Conservation (phyloP, 2,329 filamentous ascomycete genomes). For the Acarospora socialis region DNA sequence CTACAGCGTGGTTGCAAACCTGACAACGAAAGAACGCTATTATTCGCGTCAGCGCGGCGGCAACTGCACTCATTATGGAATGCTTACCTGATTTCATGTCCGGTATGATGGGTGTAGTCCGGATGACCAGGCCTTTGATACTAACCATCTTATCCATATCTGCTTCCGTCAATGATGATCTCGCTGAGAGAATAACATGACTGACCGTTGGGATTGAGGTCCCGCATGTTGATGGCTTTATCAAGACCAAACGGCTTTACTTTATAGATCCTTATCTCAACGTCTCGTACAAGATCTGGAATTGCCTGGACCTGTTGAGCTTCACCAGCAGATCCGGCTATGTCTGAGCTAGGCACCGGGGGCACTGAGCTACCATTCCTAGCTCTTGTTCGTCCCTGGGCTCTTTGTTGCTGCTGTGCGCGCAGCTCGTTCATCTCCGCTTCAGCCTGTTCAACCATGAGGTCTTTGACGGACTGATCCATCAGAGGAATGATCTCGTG, state of each 20-base stretch:
- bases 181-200: neutral
- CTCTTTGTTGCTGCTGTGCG: conserved; percentile 41
- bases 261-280: conserved; percentile 66
- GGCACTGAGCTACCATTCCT: conserved; percentile 56
- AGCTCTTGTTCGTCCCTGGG: conserved; percentile 34
- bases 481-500: conserved; percentile 94
- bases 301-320: conserved; percentile 33
- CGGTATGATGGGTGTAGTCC: conserved; percentile 88
- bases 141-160: conserved; percentile 94
- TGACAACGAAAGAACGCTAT: conserved; percentile 88
- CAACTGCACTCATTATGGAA: neutral
- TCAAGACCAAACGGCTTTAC: conserved; percentile 84
- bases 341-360: conserved; percentile 66
- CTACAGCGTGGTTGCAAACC: conserved; percentile 79
- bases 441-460: conserved; percentile 79
- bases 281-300: conserved; percentile 60
- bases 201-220: conserved; percentile 73
- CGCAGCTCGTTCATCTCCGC: conserved; percentile 61
- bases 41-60: conserved; percentile 8
- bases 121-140: conserved; percentile 91
- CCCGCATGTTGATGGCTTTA: conserved; percentile 75
- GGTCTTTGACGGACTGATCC: conserved; percentile 86
- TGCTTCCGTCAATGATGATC: neutral
- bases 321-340: conserved; percentile 35
- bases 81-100: conserved; percentile 77